phyloP scores from a whole-genome alignment of 2,329 filamentous ascomycete species.

The Xylariaceae sp. region DNA sequence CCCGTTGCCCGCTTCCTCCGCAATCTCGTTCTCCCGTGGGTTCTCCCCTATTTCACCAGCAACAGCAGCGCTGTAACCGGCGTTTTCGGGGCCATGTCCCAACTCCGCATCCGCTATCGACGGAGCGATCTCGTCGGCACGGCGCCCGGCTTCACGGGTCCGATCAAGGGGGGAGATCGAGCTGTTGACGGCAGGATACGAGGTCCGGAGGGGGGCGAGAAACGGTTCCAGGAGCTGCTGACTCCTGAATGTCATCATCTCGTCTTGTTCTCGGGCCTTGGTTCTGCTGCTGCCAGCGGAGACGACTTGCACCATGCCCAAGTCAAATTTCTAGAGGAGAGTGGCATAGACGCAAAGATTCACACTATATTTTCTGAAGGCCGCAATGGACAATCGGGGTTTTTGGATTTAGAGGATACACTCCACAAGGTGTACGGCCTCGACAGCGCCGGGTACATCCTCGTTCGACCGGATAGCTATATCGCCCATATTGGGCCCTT shows the following conservation, averaged over 20 bases:
- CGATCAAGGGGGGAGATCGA: slow-evolving; percentile 47
- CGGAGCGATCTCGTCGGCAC: too few relatives aligned
- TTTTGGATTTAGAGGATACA: slow-evolving; percentile 27
- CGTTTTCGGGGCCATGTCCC: too few relatives aligned
- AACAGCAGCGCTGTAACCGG: too few relatives aligned
- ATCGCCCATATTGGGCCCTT: slow-evolving; percentile 37
- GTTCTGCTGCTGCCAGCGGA: slow-evolving; percentile 8
- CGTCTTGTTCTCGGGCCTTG: slow-evolving; percentile 37
- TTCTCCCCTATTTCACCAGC: too few relatives aligned
- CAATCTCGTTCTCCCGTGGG: too few relatives aligned
- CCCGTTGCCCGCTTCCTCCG: slow-evolving; percentile 37
- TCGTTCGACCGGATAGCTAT: slow-evolving; percentile 39
- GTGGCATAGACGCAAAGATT: slow-evolving; percentile 1
- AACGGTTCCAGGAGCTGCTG: slow-evolving; percentile 33
- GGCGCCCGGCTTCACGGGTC: slow-evolving; percentile 31
- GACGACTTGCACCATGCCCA: slow-evolving; percentile 18
- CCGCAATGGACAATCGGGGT: not conserved
- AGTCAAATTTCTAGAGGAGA: slow-evolving; percentile 11
- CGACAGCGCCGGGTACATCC: slow-evolving; percentile 30
- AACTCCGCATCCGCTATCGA: too few relatives aligned
- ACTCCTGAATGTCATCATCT: slow-evolving; percentile 34
- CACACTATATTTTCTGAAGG: slow-evolving; percentile 5
- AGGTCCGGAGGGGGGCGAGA: slow-evolving; percentile 13
- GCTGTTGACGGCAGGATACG: slow-evolving; percentile 41
- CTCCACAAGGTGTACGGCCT: slow-evolving; percentile 38